Evolutionary conservation across 345 rosid genomes (phyloP), one percentile per base, ranked within the genome.

Genomic region (Dipteronia sinensis): DNA sequence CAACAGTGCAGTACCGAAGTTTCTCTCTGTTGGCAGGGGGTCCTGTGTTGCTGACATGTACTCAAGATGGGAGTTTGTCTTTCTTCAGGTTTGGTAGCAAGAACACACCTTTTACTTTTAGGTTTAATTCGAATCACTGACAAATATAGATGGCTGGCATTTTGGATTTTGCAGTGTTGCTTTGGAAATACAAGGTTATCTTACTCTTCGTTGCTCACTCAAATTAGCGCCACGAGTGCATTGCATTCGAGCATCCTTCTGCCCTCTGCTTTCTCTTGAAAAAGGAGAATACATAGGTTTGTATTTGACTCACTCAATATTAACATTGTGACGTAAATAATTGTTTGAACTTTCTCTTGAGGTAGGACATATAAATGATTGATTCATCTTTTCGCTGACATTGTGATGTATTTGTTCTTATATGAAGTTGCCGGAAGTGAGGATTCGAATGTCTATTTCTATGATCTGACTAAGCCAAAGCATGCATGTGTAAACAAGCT

Each of bases 211-310:
- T 19, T 92, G 99, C 87, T 90, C 98, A 6, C 93, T 93, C 77
- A 90, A 93, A 82, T 84, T 93, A 82, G 81, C 87, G 44, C 90
- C 97, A 1, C 85, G 93, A 49, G 80, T 92, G 79, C 95, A 95
- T 80, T 85, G 83, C 73, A 87, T 91, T 59, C 89, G 88, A 73
- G 94, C 93, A 40, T 92, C 98, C 34, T 95, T 95, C 87, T 93
- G 99, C 83, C 99, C 97, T 58, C 77, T 93, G 71, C 90, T 95
- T 77, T 95, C 99, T 69, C 88, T 92, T 34, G 97, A 93, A 78
- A 90, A 95, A 78, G 99, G 99, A 79, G 98, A 95, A 80, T 95
- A 82, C 75, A 93, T 95, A 90, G 99, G 98, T 92, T 20, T 51
- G 86, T 55, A 38, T 71, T 29, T 67, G 23, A 66, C 17, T 23